Evolutionary conservation across 2,329 filamentous ascomycete genomes (phyloP).

Genomic region (Magnaporthiopsis incrustans): DNA sequence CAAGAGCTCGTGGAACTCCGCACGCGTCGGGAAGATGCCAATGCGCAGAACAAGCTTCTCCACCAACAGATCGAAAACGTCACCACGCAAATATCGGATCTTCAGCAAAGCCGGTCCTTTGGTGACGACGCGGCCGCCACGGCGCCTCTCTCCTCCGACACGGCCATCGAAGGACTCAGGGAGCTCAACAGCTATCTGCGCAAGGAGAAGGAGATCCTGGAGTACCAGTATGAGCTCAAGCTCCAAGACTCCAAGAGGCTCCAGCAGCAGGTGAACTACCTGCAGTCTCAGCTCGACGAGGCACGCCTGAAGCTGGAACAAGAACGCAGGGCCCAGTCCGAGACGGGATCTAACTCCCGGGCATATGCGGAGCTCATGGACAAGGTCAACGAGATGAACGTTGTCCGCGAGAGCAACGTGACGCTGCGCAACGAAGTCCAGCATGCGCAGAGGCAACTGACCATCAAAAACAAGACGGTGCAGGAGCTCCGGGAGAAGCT

Average conservation of each 20-base stretch:
- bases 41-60: conserved; percentile 82
- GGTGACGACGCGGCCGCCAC: conserved; percentile 42
- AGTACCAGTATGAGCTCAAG: conserved; percentile 91
- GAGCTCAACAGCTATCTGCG: conserved; percentile 88
- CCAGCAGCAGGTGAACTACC: conserved; percentile 83
- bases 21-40: conserved; percentile 71
- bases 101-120: conserved; percentile 66
- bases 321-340: conserved; percentile 69
- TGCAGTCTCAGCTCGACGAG: conserved; percentile 82
- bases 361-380: conserved; percentile 88
- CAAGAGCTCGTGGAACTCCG: conserved; percentile 74
- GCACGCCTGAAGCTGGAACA: conserved; percentile 82
- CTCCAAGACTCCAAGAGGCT: conserved; percentile 80
- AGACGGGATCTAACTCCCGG: conserved; percentile 63
- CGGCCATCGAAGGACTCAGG: conserved; percentile 67
- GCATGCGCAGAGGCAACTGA: conserved; percentile 67
- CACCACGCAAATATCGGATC: conserved; percentile 65
- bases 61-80: conserved; percentile 84
- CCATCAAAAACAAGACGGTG: conserved; percentile 66
- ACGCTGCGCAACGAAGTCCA: conserved; percentile 82
- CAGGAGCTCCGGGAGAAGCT: conserved; percentile 68
- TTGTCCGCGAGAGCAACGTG: conserved; percentile 90
- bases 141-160: conserved; percentile 42
- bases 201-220: conserved; percentile 93
- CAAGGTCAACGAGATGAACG: conserved; percentile 89